Base-by-base conservation (phyloP, 1,284 basidiomycete species). In the Phylloboletellus chloephorus region DNA sequence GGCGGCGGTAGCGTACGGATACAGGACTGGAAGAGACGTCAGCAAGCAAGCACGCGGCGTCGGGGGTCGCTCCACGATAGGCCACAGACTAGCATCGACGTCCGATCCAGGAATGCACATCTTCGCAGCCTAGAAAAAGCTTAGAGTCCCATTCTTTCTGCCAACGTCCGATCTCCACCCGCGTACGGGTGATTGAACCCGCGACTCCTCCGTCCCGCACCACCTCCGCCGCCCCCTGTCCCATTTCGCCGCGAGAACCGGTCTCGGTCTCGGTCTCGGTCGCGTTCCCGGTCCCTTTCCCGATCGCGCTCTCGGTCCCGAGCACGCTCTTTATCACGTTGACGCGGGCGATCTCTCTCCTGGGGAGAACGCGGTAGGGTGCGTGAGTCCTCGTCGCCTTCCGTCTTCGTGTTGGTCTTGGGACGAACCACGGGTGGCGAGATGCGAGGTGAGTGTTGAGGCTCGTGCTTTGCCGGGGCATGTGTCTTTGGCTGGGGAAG, bases 61-160 rank as follows among this genome's bases (percentile, higher is more conserved):
- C n/a, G n/a, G n/a, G n/a, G n/a, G n/a, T n/a, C n/a, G n/a, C n/a
- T n/a, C n/a, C n/a, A n/a, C n/a, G 48, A 37, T 56, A 52, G 52
- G 52, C 53, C 51, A 46, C 49, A 47, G 38, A 16, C 37, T 43
- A 42, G 41, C 48, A 49, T 41, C 49, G 28, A 34, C 32, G 56
- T 39, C 49, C 43, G 44, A 39, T 45, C 38, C 46, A 54, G 49
- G 39, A n/a, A 55, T 49, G 42, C 19, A 59, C 46, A 46, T 37
- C 31, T 41, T 28, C 48, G 46, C 42, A 38, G 45, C 44, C 46
- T 42, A 31, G 43, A 39, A 42, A 41, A 47, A 56, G 38, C 24
- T 74, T 65, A 81, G 30, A 84, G 68, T 63, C 82, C 84, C 78
- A 87, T 74, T 55, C 82, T 69, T 64, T 86, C 79, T 61, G 80